These are phyloP conservation scores for Metarhizium guizhouense DNA, from an alignment of 2,329 filamentous ascomycete species.

Conservation along the genomic window DNA sequence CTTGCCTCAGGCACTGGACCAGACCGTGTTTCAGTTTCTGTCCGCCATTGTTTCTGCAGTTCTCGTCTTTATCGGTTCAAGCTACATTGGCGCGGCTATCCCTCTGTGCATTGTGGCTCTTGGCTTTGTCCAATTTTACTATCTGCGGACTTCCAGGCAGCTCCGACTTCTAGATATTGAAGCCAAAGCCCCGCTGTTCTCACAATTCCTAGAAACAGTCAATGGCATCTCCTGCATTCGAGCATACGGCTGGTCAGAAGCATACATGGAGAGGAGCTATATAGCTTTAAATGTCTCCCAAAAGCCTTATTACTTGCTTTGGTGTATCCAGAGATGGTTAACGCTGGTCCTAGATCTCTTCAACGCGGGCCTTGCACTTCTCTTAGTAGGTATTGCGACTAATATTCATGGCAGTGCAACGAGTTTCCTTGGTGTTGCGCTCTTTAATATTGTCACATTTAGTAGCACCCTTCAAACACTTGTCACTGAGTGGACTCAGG, in stretches of 20 bases:
- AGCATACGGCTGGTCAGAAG: slow-evolving; percentile 8
- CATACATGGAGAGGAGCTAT: neutral
- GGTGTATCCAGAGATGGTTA: slow-evolving; percentile 42
- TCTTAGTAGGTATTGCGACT: slow-evolving; percentile 35
- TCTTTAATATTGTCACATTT: slow-evolving; percentile 20
- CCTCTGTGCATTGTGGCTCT: slow-evolving; percentile 3
- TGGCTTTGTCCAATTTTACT: slow-evolving; percentile 13
- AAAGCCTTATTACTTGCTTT: slow-evolving; percentile 29
- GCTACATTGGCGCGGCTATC: slow-evolving; percentile 5
- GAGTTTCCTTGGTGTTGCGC: slow-evolving; percentile 17
- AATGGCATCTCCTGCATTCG: slow-evolving; percentile 7
- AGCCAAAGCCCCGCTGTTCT: slow-evolving; percentile 7
- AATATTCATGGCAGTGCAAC: slow-evolving; percentile 19
- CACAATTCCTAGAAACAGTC: slow-evolving; percentile 7
- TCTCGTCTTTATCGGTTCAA: neutral
- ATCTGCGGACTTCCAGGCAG: slow-evolving; percentile 9
- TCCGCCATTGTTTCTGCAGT: neutral
- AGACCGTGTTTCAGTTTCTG: neutral
- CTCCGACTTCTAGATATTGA: slow-evolving; percentile 9
- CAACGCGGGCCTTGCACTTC: slow-evolving; percentile 34
- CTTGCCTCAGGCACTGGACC: neutral
- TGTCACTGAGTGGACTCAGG: slow-evolving; percentile 22
- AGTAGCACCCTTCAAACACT: slow-evolving; percentile 19
- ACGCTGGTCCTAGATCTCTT: slow-evolving; percentile 36
- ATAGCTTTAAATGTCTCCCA: neutral